Evolutionary conservation across 2,329 filamentous ascomycete species (phyloP).

Genomic region (Saccharata proteae): DNA sequence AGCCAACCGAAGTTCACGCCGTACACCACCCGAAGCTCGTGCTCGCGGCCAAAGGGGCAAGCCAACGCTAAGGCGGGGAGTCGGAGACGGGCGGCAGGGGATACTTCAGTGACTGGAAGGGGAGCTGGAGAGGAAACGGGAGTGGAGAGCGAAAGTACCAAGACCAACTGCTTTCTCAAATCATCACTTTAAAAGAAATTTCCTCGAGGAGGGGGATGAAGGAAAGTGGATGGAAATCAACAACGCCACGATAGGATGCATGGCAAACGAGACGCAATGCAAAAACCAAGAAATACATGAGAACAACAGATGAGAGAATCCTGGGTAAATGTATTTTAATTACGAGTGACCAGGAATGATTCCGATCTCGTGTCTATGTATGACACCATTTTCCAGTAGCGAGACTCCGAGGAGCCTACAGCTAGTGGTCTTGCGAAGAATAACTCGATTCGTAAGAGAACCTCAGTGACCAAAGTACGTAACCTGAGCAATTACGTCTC

Average conservation of each 20-base stretch:
- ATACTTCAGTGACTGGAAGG: constrained; percentile 18
- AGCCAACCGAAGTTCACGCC: no score
- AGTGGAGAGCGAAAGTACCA: constrained; percentile 22
- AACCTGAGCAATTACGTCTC: constrained; percentile 32
- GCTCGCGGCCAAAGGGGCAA: constrained; percentile 26
- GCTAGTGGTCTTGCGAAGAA: constrained; percentile 25
- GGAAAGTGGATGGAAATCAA: constrained; percentile 11
- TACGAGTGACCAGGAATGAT: constrained; percentile 1
- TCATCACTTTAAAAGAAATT: constrained; percentile 15
- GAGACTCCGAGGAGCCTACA: constrained; percentile 27
- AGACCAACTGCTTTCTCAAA: constrained; percentile 9
- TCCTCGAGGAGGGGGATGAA: constrained; percentile 11
- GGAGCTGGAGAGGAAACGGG: constrained; percentile 30
- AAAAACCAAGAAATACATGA: constrained; percentile 23
- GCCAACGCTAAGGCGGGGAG: constrained; percentile 22
- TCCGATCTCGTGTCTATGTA: constrained; percentile 1
- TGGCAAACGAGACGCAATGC: constrained; percentile 23
- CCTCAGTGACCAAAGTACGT: constrained; percentile 26
- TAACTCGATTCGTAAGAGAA: constrained; percentile 18
- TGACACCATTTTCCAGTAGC: constrained; percentile 24
- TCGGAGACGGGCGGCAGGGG: constrained; percentile 15
- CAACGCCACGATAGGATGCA: constrained; percentile 16
- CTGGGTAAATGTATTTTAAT: no score
- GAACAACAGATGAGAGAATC: constrained; percentile 5
- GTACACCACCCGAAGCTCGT: no score